Percentiles rank a stretch among this genome's conserved stretches.
These are phyloP conservation scores for Talaromyces albobiverticillius DNA, from an alignment of 2,329 filamentous ascomycete genomes.

Conservation along the genomic window DNA sequence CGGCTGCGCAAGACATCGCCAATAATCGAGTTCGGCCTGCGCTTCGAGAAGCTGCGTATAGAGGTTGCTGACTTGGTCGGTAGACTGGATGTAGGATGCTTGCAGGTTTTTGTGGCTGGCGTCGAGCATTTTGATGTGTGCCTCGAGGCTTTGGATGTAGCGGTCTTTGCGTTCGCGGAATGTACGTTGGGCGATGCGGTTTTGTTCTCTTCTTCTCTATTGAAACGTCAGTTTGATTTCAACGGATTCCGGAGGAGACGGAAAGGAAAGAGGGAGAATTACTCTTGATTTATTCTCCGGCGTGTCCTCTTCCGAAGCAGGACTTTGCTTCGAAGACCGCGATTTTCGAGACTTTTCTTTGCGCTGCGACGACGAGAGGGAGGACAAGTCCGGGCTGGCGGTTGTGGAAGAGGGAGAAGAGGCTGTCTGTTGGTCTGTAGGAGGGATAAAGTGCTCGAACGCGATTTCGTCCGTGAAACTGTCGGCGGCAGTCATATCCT, in stretches of 20 bases:
- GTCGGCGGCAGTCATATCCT: background rate
- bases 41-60: slow-evolving; percentile 12
- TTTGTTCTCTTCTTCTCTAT: slow-evolving; percentile 68
- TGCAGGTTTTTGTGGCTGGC: slow-evolving; percentile 12
- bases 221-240: background rate
- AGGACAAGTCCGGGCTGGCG: slow-evolving; percentile 4
- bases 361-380: background rate
- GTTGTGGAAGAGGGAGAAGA: slow-evolving; percentile 1
- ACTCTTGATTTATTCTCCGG: slow-evolving; percentile 13
- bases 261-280: background rate
- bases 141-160: slow-evolving; percentile 77
- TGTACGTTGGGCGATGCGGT: slow-evolving; percentile 79
- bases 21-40: slow-evolving; percentile 11
- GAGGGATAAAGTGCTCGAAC: slow-evolving; percentile 13
- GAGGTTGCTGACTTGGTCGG: slow-evolving; percentile 13
- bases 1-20: slow-evolving; percentile 13
- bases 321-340: background rate
- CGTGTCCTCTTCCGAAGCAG: slow-evolving; percentile 9
- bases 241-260: too few relatives aligned
- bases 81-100: slow-evolving; percentile 12
- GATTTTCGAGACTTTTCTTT: slow-evolving; percentile 13
- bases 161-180: slow-evolving; percentile 88
- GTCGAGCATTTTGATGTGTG: slow-evolving; percentile 15
- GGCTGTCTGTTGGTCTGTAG: slow-evolving; percentile 1
- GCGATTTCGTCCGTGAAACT: slow-evolving; percentile 1